Base-by-base conservation (phyloP, 495 filamentous ascomycete species). In the Endocarpon pusillum region DNA sequence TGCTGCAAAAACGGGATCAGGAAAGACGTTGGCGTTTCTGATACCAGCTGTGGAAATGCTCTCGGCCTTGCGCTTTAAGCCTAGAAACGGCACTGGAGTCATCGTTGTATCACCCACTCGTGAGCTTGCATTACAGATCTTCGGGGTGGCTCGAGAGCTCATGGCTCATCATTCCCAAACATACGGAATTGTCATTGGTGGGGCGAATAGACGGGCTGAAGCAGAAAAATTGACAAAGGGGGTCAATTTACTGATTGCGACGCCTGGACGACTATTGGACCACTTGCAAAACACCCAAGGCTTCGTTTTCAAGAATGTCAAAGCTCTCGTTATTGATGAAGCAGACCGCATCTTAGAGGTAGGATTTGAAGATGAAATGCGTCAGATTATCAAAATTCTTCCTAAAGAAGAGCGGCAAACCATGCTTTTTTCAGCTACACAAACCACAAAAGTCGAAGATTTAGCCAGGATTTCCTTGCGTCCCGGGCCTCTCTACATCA, bases 381-480 rank as follows among this genome's bases (percentile, higher is more conserved):
- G 82, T 33, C 83, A 93, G 52, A 92, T 97, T 45, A 71, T 96
- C 51, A 94, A 93, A 62, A 91, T 97, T 34, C 64, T 97, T 11
- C 89, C 89, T 18, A 73, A 73, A 39, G 77, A 86, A 22, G 78
- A 87, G 37, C 66, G 91, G 24, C 89, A 97, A 49, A 96, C 89
- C 0, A 85, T 91, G 75, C 73, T 97, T 8, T 97, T 97, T 65
- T 92, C 83, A 16, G 89, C 89, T 7, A 97, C 89, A 1, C 89
- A 96, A 49, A 97, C 91, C 2, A 96, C 91, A 32, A 96, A 96
- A 54, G 91, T 97, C 41, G 87, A 96, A 52, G 89, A 97, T 53
- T 59, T 97, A 17, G 89, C 89, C 4, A 67, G 89, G 25, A 92
- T 97, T 48, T 96, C 89, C 3, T 69, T 97, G 19, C 70, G 81